Base-by-base conservation (phyloP, 306 rosid species). In the Quercus dentata region DNA sequence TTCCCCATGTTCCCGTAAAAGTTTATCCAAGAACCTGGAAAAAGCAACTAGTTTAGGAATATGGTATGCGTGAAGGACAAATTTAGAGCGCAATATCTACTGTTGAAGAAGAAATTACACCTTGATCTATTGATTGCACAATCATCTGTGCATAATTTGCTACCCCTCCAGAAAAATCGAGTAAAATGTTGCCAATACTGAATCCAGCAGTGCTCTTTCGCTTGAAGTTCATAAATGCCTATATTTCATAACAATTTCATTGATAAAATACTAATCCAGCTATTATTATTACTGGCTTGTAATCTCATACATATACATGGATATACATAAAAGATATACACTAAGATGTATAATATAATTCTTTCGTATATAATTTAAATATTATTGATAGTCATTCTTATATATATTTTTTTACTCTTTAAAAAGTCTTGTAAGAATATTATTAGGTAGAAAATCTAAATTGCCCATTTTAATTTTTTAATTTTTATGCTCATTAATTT, bases 121-220 rank as follows among this genome's bases (percentile, higher is more conserved):
- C 86, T 87, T 92, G 97, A 78, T 92, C 97, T 77, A 87, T 80
- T 67, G 97, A 92, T n/a, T 92, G 97, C 33, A 85, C 79, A 78
- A 74, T 83, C 97, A 92, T 91, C 82, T 92, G 94, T 7, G 81
- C 83, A 63, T 86, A 89, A 74, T 78, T 89, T 75, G 90, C 73
- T n/a, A 88, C 59, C 46, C 91, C 90, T 85, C 96, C 97, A 9
- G 78, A 28, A 58, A 91, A 86, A 85, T 92, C 97, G 1, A 92
- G 86, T 56, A 91, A 71, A 55, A 88, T 81, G 71, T 86, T 86
- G 59, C 92, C 96, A 55, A 92, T 89, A 86, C 94, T 88, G 80
- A 91, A 91, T 78, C 97, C 96, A 38, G 84, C 76, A 0, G 94
- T 92, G 89, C 91, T 91, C 88, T 89, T 88, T 54, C 86, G 70